A percentile compares a stretch with the other conserved stretches of the same genome.
Evolutionary conservation across 495 filamentous ascomycete species (phyloP).

Genomic region (Patellaria atrata): DNA sequence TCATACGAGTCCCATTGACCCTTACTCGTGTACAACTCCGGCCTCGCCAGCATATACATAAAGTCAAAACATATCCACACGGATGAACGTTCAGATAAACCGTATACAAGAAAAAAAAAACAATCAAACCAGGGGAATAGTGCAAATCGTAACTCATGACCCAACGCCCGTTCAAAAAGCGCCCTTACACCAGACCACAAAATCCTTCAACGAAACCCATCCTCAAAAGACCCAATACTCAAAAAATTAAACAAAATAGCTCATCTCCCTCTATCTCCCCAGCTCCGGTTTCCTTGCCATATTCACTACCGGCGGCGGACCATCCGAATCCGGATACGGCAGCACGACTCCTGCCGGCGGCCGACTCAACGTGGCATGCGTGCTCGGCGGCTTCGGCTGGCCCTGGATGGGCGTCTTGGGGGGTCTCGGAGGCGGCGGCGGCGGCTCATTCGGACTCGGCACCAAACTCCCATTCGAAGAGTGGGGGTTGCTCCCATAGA

Average conservation of each 20-base stretch:
- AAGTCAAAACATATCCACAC: no score
- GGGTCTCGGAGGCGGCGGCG: slow-evolving; percentile 44
- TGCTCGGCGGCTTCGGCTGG: slow-evolving; percentile 3
- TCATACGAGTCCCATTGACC: no score
- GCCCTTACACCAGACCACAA: no score
- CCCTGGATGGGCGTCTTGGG: slow-evolving; percentile 18
- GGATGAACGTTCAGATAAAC: no score
- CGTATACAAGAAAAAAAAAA: no score
- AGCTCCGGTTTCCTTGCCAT: slow-evolving; percentile 76
- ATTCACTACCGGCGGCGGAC: slow-evolving; percentile 70
- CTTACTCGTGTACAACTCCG: no score
- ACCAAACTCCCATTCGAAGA: slow-evolving; percentile 23
- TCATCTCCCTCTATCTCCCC: slow-evolving; percentile 44
- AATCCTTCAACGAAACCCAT: no score
- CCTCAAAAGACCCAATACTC: no score
- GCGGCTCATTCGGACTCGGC: slow-evolving; percentile 2
- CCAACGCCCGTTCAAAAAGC: no score
- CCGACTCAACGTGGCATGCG: slow-evolving; percentile 16
- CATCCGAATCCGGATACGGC: slow-evolving; percentile 71
- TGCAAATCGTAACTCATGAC: no score
- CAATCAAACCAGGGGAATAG: no score
- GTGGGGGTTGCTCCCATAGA: slow-evolving; percentile 20
- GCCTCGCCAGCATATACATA: no score
- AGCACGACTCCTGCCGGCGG: slow-evolving; percentile 27
- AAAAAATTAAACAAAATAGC: not conserved